Evolutionary conservation across 768 basidiomycete species (phyloP), one percentile per base, ranked within the genome.

Genomic region (Suillus alpinus): DNA sequence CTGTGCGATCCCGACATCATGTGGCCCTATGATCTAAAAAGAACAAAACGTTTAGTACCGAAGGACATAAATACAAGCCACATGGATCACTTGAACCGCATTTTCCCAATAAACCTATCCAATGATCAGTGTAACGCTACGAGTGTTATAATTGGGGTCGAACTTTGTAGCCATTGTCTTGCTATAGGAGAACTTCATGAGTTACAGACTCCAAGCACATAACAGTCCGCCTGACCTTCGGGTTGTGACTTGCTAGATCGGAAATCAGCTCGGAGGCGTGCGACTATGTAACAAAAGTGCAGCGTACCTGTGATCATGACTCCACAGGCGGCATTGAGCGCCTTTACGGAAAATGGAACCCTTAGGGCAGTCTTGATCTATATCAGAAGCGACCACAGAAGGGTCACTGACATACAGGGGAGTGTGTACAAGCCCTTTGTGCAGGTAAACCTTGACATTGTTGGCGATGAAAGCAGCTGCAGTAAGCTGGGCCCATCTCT

Each of bases 151-250:
- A 43, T 13, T 31, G 32, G 43, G 26, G 20, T 57, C 67, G 60
- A 51, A 86, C 92, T 76, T 95, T 95, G 76, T 89, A 94, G 2
- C 93, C 93, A 69, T 95, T 95, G 68, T 95, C 93, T 69, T 89
- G 74, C 89, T 92, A 53, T 26, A 40, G 44, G 6, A 63, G 41
- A 43, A 39, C 40, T 51, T 40, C 34, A 58, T 65, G 26, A 62
- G 55, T 16, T 56, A 44, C 31, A 20, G 36, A 40, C 52, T n/a
- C 40, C 36, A 32, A 66, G 16, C 13, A 34, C 14, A 20, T 55
- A 18, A 55, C 20, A 34, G 51, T 31, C n/a, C 4, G 41, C 66
- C 66, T 26, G 39, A 87, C 90, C 84, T 92, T 94, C 0, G 93
- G 94, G 69, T 95, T 95, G 68, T 95, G 94, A 62, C 88, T 91